phyloP scores from a whole-genome alignment of 345 rosid genomes.

The Pistacia atlantica region DNA sequence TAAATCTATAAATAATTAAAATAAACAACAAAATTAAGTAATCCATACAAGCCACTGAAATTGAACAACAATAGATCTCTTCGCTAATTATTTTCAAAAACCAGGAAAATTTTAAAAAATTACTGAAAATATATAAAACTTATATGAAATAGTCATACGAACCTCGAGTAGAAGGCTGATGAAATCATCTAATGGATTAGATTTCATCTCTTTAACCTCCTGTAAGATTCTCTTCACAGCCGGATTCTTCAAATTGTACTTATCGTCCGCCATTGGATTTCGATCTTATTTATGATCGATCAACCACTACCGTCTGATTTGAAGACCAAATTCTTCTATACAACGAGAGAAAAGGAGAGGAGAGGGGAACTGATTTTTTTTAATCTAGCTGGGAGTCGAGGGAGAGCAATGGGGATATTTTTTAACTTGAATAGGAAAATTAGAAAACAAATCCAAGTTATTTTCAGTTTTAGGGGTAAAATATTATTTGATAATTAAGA shows the following conservation, averaged over 20 bases:
- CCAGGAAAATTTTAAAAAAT: too few species aligned
- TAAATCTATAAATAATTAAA: background rate
- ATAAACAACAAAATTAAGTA: background rate
- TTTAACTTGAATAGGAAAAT: too few species aligned
- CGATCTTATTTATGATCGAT: slow-evolving; percentile 15
- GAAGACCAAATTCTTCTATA: background rate
- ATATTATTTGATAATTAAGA: too few species aligned
- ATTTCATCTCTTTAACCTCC: slow-evolving; percentile 99
- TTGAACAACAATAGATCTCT: background rate
- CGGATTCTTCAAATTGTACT: slow-evolving; percentile 86
- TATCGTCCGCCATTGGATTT: slow-evolving; percentile 69
- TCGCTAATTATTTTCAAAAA: background rate
- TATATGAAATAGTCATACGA: background rate
- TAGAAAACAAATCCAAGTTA: too few species aligned
- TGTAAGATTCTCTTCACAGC: slow-evolving; percentile 96
- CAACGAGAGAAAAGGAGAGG: background rate
- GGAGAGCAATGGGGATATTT: too few species aligned
- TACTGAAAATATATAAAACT: background rate
- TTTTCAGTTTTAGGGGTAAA: too few species aligned
- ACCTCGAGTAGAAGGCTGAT: slow-evolving; percentile 99
- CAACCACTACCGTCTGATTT: slow-evolving; percentile 14
- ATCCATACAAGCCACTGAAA: background rate
- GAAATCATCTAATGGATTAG: slow-evolving; percentile 96
- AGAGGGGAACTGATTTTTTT: background rate
- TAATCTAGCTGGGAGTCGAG: background rate